Percentiles rank a stretch among this genome's conserved stretches.
Evolutionary conservation across 306 rosid species (phyloP).

Genomic region (Glycine soja): DNA sequence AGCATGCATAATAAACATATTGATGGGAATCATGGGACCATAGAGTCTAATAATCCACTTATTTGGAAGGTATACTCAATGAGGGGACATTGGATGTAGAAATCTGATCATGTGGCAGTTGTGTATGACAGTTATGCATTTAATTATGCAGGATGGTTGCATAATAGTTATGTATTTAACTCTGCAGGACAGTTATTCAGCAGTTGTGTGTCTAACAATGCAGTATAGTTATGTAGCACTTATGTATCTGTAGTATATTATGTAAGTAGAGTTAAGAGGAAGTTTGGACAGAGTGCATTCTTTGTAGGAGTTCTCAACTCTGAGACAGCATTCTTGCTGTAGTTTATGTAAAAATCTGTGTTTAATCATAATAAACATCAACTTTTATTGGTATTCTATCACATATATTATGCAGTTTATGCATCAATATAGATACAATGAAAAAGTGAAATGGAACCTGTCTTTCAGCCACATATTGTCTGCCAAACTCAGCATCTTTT

Average conservation of each 20-base stretch:
- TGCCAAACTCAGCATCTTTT: conserved; percentile 70
- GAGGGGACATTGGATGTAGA: not conserved
- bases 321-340: not conserved
- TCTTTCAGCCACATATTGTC: conserved; percentile 72
- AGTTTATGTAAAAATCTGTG: conserved; percentile 6
- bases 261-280: conserved; percentile 12
- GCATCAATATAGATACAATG: conserved; percentile 16
- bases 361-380: conserved; percentile 15
- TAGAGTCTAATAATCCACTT: not conserved
- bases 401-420: conserved; percentile 11
- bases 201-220: not conserved
- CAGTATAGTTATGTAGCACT: conserved; percentile 16
- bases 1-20: conserved; percentile 15
- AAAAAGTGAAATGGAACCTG: conserved; percentile 61
- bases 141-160: not conserved
- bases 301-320: not conserved
- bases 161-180: too few species aligned
- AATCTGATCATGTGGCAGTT: not conserved
- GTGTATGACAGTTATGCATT: not conserved
- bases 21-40: not conserved
- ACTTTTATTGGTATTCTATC: conserved; percentile 8
- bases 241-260: conserved; percentile 10
- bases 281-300: conserved; percentile 10
- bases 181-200: not conserved
- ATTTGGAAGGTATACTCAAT: not conserved